Conservation (phyloP, 2,329 filamentous ascomycete genomes). For the Hymenoscyphus repandus region DNA sequence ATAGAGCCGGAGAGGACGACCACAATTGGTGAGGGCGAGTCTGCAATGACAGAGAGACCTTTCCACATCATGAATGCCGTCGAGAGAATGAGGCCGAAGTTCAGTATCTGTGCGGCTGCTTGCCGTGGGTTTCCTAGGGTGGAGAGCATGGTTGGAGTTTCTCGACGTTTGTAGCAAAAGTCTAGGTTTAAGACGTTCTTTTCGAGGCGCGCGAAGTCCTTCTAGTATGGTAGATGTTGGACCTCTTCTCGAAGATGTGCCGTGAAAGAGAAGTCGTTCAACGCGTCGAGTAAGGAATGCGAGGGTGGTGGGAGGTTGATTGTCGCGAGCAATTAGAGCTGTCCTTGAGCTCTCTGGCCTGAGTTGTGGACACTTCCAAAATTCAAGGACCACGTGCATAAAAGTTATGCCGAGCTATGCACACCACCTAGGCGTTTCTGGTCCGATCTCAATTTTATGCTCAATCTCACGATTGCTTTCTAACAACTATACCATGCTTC, state of each 20-base stretch:
- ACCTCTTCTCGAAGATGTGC: background rate
- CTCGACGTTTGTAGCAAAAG: background rate
- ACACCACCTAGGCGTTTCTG: too few relatives aligned
- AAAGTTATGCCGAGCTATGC: constrained; percentile 1
- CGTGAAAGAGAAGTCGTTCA: background rate
- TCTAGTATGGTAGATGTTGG: background rate
- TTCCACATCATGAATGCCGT: constrained; percentile 75
- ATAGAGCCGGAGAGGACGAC: constrained; percentile 56
- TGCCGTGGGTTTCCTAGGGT: constrained; percentile 58
- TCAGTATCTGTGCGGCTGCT: constrained; percentile 61
- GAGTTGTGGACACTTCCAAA: constrained; percentile 24
- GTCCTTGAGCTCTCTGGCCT: constrained; percentile 6
- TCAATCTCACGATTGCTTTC: too few relatives aligned
- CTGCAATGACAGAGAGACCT: constrained; percentile 59
- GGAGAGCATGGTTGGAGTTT: constrained; percentile 43
- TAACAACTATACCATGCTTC: too few relatives aligned
- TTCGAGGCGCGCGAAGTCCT: background rate
- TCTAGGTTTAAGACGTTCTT: background rate
- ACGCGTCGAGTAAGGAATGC: background rate
- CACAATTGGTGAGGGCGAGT: constrained; percentile 55
- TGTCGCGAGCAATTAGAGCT: constrained; percentile 14
- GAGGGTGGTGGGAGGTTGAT: constrained; percentile 6
- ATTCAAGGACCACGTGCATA: constrained; percentile 1
- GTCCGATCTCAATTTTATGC: too few relatives aligned
- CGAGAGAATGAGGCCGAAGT: constrained; percentile 67